Conservation (phyloP, 768 basidiomycete species). For the Cystobasidium onofrii region DNA sequence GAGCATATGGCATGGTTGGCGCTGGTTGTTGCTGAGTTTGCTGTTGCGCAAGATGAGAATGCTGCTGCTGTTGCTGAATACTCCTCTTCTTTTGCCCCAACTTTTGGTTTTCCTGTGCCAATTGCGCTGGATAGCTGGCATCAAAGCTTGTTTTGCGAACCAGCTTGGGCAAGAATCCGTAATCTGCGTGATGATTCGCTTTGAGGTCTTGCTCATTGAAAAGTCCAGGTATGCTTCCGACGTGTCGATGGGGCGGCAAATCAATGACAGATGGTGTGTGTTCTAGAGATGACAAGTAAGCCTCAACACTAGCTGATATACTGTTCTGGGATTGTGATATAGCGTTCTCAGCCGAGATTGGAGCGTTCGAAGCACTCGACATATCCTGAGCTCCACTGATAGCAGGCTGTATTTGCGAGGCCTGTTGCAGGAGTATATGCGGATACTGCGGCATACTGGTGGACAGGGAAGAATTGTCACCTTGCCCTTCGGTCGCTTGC, state of each 20-base stretch:
- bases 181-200: conserved; percentile 29
- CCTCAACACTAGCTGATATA: conserved; percentile 13
- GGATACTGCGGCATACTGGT: not conserved
- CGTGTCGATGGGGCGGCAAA: conserved; percentile 15
- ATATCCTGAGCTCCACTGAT: not conserved
- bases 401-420: not conserved
- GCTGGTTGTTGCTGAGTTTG: not conserved
- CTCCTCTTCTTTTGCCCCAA: not conserved
- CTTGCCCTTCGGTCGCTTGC: not conserved
- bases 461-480: not conserved
- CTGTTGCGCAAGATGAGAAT: not conserved
- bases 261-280: conserved; percentile 13
- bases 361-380: not conserved
- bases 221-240: conserved; percentile 31
- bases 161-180: conserved; percentile 34
- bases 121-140: conserved; percentile 21
- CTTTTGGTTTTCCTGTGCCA: conserved; percentile 12
- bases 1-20: not conserved
- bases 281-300: conserved; percentile 13
- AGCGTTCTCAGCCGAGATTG: not conserved
- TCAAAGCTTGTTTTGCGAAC: conserved; percentile 35
- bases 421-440: not conserved
- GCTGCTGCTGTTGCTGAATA: not conserved
- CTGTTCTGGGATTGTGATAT: conserved; percentile 3
- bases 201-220: conserved; percentile 24